Percentiles rank a stretch among this genome's conserved stretches.
These are phyloP conservation scores for Triangularia verruculosa DNA, from an alignment of 2,329 filamentous ascomycete genomes.

Conservation along the genomic window DNA sequence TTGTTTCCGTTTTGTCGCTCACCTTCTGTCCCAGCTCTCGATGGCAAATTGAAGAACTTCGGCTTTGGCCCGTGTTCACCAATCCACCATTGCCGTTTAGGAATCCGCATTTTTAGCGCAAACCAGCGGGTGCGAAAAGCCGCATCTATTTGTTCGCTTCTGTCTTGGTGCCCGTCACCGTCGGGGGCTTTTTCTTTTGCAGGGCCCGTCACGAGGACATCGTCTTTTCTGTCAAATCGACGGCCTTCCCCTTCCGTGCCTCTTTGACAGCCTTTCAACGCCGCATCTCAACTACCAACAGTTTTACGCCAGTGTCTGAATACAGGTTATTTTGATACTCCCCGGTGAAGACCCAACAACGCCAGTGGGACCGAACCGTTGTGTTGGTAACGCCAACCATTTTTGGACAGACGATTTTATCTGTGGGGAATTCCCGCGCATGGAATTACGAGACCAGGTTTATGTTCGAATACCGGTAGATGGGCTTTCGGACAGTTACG, in stretches of 20 bases:
- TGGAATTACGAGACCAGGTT: neutral
- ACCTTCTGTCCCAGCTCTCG: neutral
- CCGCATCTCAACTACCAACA: neutral
- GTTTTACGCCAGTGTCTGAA: neutral
- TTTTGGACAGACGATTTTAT: neutral
- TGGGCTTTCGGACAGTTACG: neutral
- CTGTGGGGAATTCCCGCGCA: neutral
- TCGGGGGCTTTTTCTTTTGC: neutral
- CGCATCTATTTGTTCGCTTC: neutral
- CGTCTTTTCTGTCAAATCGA: neutral
- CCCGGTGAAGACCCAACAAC: neutral
- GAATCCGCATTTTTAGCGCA: neutral
- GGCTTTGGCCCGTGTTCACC: neutral
- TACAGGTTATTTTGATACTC: neutral
- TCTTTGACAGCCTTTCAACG: neutral
- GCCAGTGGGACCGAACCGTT: neutral
- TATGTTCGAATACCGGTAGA: neutral
- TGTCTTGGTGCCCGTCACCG: neutral
- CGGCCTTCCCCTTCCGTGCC: neutral
- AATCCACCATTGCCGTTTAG: neutral
- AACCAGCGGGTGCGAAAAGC: neutral
- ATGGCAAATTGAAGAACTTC: neutral
- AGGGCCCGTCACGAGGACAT: neutral
- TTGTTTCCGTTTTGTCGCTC: neutral
- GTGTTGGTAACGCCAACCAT: neutral